Evolutionary conservation across 2,329 filamentous ascomycete species (phyloP).

Genomic region (Sordariomycetes sp.): DNA sequence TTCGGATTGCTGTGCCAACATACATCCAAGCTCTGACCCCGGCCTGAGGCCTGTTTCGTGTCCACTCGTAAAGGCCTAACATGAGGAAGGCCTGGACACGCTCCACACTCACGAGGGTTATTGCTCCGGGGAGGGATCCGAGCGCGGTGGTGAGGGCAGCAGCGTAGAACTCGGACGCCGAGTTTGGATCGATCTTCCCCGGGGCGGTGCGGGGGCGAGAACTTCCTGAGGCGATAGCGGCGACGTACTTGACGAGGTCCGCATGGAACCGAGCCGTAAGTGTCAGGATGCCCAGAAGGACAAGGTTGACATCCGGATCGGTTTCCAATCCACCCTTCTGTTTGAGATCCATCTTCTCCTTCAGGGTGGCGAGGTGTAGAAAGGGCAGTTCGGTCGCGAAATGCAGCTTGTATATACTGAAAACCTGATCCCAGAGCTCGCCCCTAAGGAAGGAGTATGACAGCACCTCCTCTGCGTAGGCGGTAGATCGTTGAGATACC

Average conservation of each 20-base stretch:
- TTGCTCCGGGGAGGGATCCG: constrained; percentile 32
- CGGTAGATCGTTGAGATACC: constrained; percentile 10
- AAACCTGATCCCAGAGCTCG: constrained; percentile 57
- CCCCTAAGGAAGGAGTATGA: constrained; percentile 51
- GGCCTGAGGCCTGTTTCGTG: constrained; percentile 39
- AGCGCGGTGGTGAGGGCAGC: constrained; percentile 42
- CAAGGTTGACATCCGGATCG: constrained; percentile 38
- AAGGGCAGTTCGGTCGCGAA: constrained; percentile 65
- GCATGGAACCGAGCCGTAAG: constrained; percentile 60
- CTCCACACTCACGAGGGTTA: constrained; percentile 46
- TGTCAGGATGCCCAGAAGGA: constrained; percentile 57
- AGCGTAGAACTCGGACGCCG: constrained; percentile 56
- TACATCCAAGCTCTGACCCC: constrained; percentile 56
- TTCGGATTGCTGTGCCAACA: constrained; percentile 52
- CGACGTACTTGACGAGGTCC: constrained; percentile 44
- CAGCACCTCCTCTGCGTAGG: constrained; percentile 46
- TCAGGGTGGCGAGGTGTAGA: constrained; percentile 55
- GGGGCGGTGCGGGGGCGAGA: constrained; percentile 17
- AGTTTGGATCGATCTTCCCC: constrained; percentile 34
- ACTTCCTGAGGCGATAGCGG: constrained; percentile 21
- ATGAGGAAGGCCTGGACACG: constrained; percentile 59
- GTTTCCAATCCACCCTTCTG: constrained; percentile 29
- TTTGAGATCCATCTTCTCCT: constrained; percentile 32
- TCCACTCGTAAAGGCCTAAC: constrained; percentile 64
- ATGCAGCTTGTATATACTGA: constrained; percentile 60